A percentile compares a stretch with the other conserved stretches of the same genome.
phyloP scores from a whole-genome alignment of 1,284 basidiomycete genomes.

The Pseudozyma hubeiensis region DNA sequence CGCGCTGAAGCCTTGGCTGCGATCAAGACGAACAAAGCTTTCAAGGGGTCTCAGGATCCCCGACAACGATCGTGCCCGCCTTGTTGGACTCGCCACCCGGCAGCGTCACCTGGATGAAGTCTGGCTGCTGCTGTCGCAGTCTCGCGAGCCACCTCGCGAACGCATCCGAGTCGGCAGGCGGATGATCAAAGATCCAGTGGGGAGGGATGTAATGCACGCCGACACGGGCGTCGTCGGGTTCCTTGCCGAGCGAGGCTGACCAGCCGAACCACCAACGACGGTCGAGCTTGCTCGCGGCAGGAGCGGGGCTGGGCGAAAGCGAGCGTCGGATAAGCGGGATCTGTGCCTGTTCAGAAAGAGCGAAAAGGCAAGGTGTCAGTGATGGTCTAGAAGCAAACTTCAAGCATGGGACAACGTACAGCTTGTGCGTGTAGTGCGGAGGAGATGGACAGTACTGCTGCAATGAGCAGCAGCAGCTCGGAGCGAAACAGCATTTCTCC shows the following conservation, averaged over 20 bases:
- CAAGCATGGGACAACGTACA: slow-evolving; percentile 9
- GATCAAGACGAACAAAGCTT: not conserved
- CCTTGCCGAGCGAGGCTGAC: slow-evolving; percentile 5
- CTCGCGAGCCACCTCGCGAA: not conserved
- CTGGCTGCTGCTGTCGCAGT: not conserved
- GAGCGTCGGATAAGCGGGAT: slow-evolving; percentile 1
- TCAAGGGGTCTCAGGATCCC: no score
- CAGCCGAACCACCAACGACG: slow-evolving; percentile 13
- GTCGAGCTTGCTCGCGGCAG: not conserved
- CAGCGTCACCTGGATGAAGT: not conserved
- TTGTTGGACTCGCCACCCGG: not conserved
- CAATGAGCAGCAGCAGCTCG: not conserved
- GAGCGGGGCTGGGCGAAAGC: not conserved
- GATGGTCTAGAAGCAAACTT: no score
- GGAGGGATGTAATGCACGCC: not conserved
- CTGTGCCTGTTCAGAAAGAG: not conserved
- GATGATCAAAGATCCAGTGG: not conserved
- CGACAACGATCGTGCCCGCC: no score
- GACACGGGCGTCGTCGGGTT: not conserved
- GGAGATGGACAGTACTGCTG: slow-evolving; percentile 7
- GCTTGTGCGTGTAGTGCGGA: slow-evolving; percentile 13
- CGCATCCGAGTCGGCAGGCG: not conserved
- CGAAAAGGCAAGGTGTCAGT: no score
- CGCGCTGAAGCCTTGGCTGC: no score
- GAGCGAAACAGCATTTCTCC: not conserved